Conservation (phyloP, 2,329 filamentous ascomycete genomes). For the Diaporthe citrichinensis region DNA sequence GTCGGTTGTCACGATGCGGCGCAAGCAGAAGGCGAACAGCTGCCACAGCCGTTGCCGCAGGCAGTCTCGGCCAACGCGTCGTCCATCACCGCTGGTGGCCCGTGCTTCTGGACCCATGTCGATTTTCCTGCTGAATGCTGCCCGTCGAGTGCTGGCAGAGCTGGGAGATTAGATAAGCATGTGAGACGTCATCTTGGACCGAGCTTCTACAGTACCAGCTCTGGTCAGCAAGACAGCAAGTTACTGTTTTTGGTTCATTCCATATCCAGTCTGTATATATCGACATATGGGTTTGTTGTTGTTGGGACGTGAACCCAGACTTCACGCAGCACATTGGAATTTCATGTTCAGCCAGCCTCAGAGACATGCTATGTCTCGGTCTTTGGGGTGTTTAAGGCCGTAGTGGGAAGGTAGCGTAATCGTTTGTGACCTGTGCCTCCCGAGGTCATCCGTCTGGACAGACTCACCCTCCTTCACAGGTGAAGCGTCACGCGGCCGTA, state of each 20-base stretch:
- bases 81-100: conserved; percentile 33
- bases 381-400: not conserved
- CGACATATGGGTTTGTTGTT: not conserved
- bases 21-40: conserved; percentile 40
- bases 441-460: not conserved
- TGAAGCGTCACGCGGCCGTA: conserved; percentile 7
- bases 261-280: not conserved
- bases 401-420: conserved; percentile 17
- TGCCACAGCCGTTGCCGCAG: conserved; percentile 42
- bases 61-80: conserved; percentile 41
- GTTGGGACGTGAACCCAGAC: not conserved
- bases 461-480: conserved; percentile 24
- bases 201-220: conserved; percentile 9
- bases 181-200: conserved; percentile 15
- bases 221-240: not conserved
- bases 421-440: not conserved
- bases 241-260: not conserved
- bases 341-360: conserved; percentile 8
- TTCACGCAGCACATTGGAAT: not conserved
- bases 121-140: not conserved
- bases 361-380: conserved; percentile 9
- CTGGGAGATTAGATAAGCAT: conserved; percentile 31
- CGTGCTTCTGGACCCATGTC: conserved; percentile 40
- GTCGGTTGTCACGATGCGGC: conserved; percentile 40
- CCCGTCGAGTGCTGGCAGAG: not conserved